A percentile compares a stretch with the other conserved stretches of the same genome.
Evolutionary conservation across 768 basidiomycete genomes (phyloP).

Genomic region (Neoboletus magnificus): DNA sequence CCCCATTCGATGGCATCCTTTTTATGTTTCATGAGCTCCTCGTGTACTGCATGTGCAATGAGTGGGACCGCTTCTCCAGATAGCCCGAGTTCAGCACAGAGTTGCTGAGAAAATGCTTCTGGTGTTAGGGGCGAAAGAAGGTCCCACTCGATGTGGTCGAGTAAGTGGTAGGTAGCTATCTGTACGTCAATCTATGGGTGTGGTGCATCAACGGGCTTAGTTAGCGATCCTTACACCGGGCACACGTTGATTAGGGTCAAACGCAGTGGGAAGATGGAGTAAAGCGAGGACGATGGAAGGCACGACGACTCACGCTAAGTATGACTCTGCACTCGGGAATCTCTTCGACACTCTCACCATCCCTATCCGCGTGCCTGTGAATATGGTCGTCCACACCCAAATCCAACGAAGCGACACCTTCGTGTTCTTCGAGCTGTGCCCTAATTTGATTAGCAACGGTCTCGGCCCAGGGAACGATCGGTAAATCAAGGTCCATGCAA

Average conservation of each 20-base stretch:
- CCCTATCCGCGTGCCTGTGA: slow-evolving; percentile 14
- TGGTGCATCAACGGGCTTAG: slow-evolving; percentile 1
- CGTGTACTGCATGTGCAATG: slow-evolving; percentile 90
- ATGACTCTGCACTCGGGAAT: slow-evolving; percentile 79
- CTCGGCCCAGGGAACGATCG: slow-evolving; percentile 61
- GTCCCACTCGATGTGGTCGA: slow-evolving; percentile 99
- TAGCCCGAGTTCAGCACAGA: slow-evolving; percentile 85
- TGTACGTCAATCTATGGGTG: slow-evolving; percentile 89
- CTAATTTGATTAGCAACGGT: slow-evolving; percentile 84
- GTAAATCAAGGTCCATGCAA: slow-evolving; percentile 84
- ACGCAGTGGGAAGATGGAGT: slow-evolving; percentile 10
- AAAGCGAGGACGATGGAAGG: background rate
- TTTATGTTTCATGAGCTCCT: slow-evolving; percentile 93
- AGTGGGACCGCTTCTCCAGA: slow-evolving; percentile 85
- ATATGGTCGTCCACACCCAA: slow-evolving; percentile 42
- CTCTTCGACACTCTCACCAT: slow-evolving; percentile 54
- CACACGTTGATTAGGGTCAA: slow-evolving; percentile 18
- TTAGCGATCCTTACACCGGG: slow-evolving; percentile 9
- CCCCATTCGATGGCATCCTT: slow-evolving; percentile 95
- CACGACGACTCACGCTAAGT: slow-evolving; percentile 54
- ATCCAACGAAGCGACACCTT: slow-evolving; percentile 77
- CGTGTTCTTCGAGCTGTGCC: slow-evolving; percentile 88
- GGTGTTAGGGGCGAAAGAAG: slow-evolving; percentile 90
- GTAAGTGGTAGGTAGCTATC: slow-evolving; percentile 84
- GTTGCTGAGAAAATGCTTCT: slow-evolving; percentile 72